Evolutionary conservation across 129 eudicot genomes (phyloP), one percentile per base, ranked within the genome.

Genomic region (Dittrichia graveolens): DNA sequence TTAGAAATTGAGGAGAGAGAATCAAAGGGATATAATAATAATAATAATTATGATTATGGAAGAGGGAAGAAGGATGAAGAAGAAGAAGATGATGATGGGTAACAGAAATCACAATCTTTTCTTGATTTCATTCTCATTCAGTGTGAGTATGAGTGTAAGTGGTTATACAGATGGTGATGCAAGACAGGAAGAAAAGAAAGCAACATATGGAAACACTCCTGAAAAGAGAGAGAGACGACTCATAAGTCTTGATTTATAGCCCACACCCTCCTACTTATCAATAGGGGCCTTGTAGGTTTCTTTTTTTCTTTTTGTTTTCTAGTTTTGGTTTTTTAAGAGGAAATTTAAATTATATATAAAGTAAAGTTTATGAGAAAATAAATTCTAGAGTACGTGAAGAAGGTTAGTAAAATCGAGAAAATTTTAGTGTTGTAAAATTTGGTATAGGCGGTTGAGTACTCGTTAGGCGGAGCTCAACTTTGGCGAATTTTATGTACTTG

Each of bases 71-170:
- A 44, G 43, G 37, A 71, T 52, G 60, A 34, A 14, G 49, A 8
- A 39, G 49, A 50, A 11, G 61, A 61, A 9, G 64, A 18, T 8
- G 49, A 18, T 49, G 59, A 69, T 60, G 63, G 58, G 46, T 13
- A 71, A 62, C 73, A 78, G 78, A 54, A 64, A 67, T 67, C n/a
- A 45, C 12, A 43, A 75, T 62, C 49, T 75, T 69, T 80, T 80
- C 63, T 80, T 80, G 84, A 75, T 75, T 75, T 80, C 84, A 80
- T 75, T 75, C 73, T 75, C 58, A 60, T 41, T 70, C 82, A 78
- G 67, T 52, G 67, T 11, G 60, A 73, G 69, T 46, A 15, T 18
- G 65, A n/a, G 47, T 66, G 72, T 13, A 40, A 14, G 18, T 74
- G 54, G 34, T 37, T 39, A 60, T 42, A 19, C 31, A 42, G 82